These are phyloP conservation scores for Calonectria fujianensis DNA, from an alignment of 2,329 filamentous ascomycete species.

Conservation along the genomic window DNA sequence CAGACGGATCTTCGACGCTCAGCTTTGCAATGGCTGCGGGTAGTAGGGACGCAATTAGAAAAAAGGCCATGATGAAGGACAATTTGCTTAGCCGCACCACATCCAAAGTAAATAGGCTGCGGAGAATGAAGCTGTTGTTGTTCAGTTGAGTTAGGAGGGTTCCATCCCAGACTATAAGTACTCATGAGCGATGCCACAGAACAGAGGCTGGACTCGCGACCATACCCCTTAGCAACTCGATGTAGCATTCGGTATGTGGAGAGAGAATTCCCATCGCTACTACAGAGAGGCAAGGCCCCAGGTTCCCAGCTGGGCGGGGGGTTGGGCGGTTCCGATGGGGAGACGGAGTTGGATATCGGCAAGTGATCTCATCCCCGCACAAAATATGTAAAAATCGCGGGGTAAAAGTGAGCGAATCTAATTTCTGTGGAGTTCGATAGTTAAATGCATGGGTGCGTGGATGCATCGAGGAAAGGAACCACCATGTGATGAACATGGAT, in stretches of 20 bases:
- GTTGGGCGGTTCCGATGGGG: background rate
- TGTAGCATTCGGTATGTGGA: conserved; percentile 4
- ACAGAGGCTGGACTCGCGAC: background rate
- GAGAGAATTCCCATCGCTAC: background rate
- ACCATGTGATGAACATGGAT: background rate
- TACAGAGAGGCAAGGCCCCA: background rate
- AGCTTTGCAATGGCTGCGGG: background rate
- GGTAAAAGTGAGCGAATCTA: background rate
- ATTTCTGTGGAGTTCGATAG: background rate
- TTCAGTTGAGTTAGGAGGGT: background rate
- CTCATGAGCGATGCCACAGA: background rate
- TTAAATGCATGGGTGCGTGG: background rate
- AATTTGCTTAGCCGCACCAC: too few species aligned
- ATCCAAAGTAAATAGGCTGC: background rate
- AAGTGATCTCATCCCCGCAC: background rate
- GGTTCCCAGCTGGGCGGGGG: background rate
- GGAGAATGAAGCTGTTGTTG: background rate
- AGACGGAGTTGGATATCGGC: background rate
- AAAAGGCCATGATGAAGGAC: background rate
- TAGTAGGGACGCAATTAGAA: background rate
- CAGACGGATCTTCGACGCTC: conserved; percentile 6
- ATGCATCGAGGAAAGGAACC: background rate
- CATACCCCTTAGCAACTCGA: background rate
- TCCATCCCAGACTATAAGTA: background rate
- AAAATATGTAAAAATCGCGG: background rate